Base-by-base conservation (phyloP, 2,329 filamentous ascomycete species). In the Amesomyces nigricolor region DNA sequence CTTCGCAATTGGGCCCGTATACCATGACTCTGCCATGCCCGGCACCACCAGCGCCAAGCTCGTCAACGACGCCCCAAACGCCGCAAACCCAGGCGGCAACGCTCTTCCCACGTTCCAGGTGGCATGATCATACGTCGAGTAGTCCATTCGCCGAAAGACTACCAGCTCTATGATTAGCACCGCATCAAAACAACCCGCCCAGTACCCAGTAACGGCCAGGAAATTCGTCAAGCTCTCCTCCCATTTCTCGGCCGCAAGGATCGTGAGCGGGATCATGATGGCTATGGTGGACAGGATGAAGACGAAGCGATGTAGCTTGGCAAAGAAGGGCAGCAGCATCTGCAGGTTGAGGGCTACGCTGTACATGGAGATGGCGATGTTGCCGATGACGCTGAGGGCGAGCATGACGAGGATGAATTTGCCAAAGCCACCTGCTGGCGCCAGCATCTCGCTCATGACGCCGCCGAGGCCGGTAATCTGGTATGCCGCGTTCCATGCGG, bases 11-110 rank as follows among this genome's bases (percentile, higher is more conserved):
- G 82, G 82, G 0, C 82, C 82, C 8, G 74, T 78, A 63, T 77
- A 85, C 81, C 81, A 85, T 4, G 75, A 77, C 67, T 83, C 79
- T 9, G 73, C 74, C 77, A 85, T 85, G 32, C 77, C 79, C 0
- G 82, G 82, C 6, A 85, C 71, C 2, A 85, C 75, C 8, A 85
- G 65, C 1, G 67, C 76, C 54, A 78, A 73, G 48, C 71, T 75
- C n/a, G 76, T 61, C 2, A 76, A 40, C 2, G 71, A 78, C 2
- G 77, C 75, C 2, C 66, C 66, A 11, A 80, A 59, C 3, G 78
- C 78, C 1, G 78, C 74, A 4, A 75, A 50, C 2, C 78, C 78
- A 0, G 72, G 65, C 0, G 78, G 78, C 22, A 81, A 66, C 58
- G 67, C 68, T 14, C 64, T 63, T 5, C 72, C 74, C 1, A 75